A percentile compares a stretch with the other conserved stretches of the same genome.
These are phyloP conservation scores for Phyllosticta citriasiana DNA, from an alignment of 2,329 filamentous ascomycete species.

Conservation along the genomic window DNA sequence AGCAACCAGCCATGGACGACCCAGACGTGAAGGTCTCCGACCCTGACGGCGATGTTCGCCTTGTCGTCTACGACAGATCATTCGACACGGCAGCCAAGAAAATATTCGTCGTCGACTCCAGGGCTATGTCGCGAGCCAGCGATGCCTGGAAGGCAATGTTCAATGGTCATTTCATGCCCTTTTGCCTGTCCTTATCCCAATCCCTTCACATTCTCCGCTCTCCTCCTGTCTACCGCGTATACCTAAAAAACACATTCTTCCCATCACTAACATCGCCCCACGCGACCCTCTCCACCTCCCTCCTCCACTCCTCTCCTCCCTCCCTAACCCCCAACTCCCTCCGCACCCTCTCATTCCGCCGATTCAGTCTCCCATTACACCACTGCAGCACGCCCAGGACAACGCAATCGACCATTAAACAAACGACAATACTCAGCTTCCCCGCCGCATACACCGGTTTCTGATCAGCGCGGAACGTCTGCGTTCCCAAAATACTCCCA, in stretches of 20 bases:
- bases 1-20: too few relatives aligned
- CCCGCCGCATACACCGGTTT: conserved; percentile 33
- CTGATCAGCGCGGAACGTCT: conserved; percentile 34
- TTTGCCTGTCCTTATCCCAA: too few relatives aligned
- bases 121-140: background rate
- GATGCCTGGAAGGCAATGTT: background rate
- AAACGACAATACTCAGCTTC: conserved; percentile 28
- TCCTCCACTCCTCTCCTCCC: conserved; percentile 15
- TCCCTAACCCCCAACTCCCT: conserved; percentile 19
- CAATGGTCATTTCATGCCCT: background rate
- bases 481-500: conserved; percentile 36
- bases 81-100: background rate
- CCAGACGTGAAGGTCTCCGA: background rate
- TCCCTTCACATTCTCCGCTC: background rate
- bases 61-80: background rate
- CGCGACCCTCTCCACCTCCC: conserved; percentile 19
- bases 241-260: conserved; percentile 23
- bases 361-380: conserved; percentile 23
- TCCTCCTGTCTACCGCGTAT: conserved; percentile 16
- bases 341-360: conserved; percentile 16
- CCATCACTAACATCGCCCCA: conserved; percentile 23
- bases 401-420: conserved; percentile 17
- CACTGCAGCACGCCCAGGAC: conserved; percentile 22
- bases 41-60: background rate
- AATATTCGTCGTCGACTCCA: background rate